Percentiles rank a stretch among this genome's conserved stretches.
phyloP scores from a whole-genome alignment of 176 grass and related monocot genomes.

The Miscanthus lutarioriparius region DNA sequence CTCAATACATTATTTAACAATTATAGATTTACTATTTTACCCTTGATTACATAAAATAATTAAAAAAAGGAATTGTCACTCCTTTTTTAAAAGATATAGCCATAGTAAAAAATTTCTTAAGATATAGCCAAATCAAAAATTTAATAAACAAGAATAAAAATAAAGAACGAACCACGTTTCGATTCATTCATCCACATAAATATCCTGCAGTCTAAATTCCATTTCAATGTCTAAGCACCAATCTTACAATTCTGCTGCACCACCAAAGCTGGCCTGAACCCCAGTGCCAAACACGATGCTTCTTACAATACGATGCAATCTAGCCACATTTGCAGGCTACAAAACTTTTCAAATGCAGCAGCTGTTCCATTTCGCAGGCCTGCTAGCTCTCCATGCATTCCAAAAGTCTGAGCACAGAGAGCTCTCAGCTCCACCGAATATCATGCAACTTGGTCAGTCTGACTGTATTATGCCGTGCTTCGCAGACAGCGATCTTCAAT shows the following conservation, averaged over 20 bases:
- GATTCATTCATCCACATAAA: slow-evolving; percentile 17
- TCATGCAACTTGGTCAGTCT: neutral
- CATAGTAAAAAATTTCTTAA: too few species aligned
- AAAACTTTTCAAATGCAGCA: slow-evolving; percentile 19
- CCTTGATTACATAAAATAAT: too few species aligned
- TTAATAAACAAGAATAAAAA: neutral
- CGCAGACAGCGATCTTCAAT: neutral
- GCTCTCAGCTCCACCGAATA: slow-evolving; percentile 14
- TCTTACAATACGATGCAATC: slow-evolving; percentile 32
- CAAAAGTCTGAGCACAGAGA: slow-evolving; percentile 26
- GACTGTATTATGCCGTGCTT: neutral
- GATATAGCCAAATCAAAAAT: neutral
- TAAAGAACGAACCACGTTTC: neutral
- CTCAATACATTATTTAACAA: too few species aligned
- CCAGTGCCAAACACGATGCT: neutral
- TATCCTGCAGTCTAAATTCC: neutral
- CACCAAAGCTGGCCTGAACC: neutral
- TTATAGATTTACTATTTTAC: too few species aligned
- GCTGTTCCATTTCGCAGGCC: slow-evolving; percentile 8
- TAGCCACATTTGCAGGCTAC: slow-evolving; percentile 10
- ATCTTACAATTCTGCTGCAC: slow-evolving; percentile 22
- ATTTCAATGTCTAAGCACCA: slow-evolving; percentile 14
- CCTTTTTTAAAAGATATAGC: too few species aligned
- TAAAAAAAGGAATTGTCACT: too few species aligned
- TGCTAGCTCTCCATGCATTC: slow-evolving; percentile 15